Conservation (phyloP, 371 early-diverging fungal genomes). For the Chytridiales sp. region DNA sequence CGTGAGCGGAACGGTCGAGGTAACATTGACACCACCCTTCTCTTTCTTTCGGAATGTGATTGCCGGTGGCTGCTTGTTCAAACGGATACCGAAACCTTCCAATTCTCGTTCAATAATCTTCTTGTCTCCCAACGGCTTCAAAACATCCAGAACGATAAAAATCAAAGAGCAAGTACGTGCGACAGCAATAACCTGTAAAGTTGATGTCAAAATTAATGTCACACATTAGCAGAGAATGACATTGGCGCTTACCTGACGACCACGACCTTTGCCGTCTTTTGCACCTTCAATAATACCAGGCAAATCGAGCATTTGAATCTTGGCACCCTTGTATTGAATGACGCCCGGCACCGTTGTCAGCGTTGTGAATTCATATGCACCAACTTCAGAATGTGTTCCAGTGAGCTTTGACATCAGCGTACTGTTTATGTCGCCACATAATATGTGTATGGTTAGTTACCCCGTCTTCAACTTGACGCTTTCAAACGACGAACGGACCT, state of each 20-base stretch:
- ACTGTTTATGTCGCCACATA: constrained; percentile 99
- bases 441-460: constrained; percentile 51
- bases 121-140: constrained; percentile 82
- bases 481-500: constrained; percentile 48
- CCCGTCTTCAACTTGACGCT: neutral
- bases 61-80: constrained; percentile 92
- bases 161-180: constrained; percentile 97
- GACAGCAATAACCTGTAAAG: constrained; percentile 68
- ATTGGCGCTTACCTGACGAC: constrained; percentile 81
- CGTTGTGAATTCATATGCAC: constrained; percentile 78
- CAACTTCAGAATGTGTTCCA: constrained; percentile 90
- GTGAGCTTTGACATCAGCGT: constrained; percentile 97
- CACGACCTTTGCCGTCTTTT: constrained; percentile 99
- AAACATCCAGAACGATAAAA: constrained; percentile 98
- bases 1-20: constrained; percentile 87
- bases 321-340: constrained; percentile 97
- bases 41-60: constrained; percentile 85
- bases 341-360: constrained; percentile 98
- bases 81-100: constrained; percentile 98
- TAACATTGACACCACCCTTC: constrained; percentile 94
- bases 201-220: neutral
- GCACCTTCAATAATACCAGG: constrained; percentile 99
- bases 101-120: constrained; percentile 93
- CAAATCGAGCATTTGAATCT: constrained; percentile 87
- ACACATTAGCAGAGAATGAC: neutral